A percentile compares a stretch with the other conserved stretches of the same genome.
Conservation (phyloP, 176 grass and related monocot genomes). For the Poa annua region DNA sequence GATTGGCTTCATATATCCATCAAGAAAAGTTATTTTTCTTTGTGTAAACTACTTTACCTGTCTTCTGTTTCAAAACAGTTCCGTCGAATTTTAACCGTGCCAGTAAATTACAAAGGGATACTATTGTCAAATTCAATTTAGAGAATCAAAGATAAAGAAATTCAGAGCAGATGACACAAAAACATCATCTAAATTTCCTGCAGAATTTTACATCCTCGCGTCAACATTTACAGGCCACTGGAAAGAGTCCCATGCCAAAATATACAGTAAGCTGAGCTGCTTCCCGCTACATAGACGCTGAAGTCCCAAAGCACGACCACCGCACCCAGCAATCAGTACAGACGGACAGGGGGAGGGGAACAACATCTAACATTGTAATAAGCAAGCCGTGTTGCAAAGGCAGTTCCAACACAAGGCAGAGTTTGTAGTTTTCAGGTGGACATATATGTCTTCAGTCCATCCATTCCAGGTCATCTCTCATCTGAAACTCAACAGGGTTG, state of each 20-base stretch:
- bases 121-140: neutral
- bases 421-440: neutral
- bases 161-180: neutral
- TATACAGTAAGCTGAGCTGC: slow-evolving; percentile 38
- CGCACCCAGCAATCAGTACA: slow-evolving; percentile 7
- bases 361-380: slow-evolving; percentile 12
- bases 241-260: no score
- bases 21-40: no score
- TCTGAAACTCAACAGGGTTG: slow-evolving; percentile 43
- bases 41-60: no score
- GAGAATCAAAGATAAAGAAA: neutral
- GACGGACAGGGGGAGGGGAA: no score
- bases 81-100: no score
- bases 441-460: slow-evolving; percentile 35
- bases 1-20: neutral
- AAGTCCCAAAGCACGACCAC: neutral
- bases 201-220: neutral
- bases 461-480: slow-evolving; percentile 42
- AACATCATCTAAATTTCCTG: neutral
- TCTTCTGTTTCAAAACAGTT: no score
- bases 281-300: slow-evolving; percentile 33
- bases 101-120: neutral
- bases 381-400: slow-evolving; percentile 1
- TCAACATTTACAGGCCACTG: no score
- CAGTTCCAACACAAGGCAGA: neutral